Conservation (phyloP, 805 yeast species). For the Candida nemodendra region DNA sequence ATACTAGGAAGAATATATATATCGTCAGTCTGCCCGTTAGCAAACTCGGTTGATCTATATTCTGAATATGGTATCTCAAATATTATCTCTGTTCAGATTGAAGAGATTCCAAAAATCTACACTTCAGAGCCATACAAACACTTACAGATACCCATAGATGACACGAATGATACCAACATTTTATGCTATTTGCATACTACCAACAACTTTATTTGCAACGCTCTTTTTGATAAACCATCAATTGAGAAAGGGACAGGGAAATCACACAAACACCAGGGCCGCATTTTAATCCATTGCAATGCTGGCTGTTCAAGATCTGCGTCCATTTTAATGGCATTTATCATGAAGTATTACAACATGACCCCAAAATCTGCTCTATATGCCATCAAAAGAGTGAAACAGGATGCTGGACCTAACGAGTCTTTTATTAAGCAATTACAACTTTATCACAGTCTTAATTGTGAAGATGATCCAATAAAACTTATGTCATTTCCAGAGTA, state of each 20-base stretch:
- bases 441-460: slow-evolving; percentile 48
- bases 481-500: slow-evolving; percentile 29
- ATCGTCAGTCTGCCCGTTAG: slow-evolving; percentile 69
- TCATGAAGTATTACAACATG: slow-evolving; percentile 55
- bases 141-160: slow-evolving; percentile 69
- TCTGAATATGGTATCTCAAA: slow-evolving; percentile 60
- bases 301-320: slow-evolving; percentile 54
- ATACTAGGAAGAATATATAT: slow-evolving; percentile 79
- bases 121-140: slow-evolving; percentile 44
- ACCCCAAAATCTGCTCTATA: slow-evolving; percentile 61
- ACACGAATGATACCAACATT: slow-evolving; percentile 65
- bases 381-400: slow-evolving; percentile 67
- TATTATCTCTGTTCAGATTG: slow-evolving; percentile 68
- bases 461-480: slow-evolving; percentile 37
- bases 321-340: slow-evolving; percentile 43
- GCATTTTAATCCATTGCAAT: slow-evolving; percentile 51
- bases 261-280: slow-evolving; percentile 39
- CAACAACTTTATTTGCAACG: slow-evolving; percentile 64
- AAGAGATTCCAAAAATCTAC: slow-evolving; percentile 55
- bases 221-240: slow-evolving; percentile 47
- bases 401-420: slow-evolving; percentile 65
- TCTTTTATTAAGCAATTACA: slow-evolving; percentile 72
- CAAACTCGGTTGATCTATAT: slow-evolving; percentile 49
- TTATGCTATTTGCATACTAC: slow-evolving; percentile 59
- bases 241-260: slow-evolving; percentile 17